A percentile compares a stretch with the other conserved stretches of the same genome.
Conservation (phyloP, 2,329 filamentous ascomycete species). For the Teratosphaeria zuluensis region DNA sequence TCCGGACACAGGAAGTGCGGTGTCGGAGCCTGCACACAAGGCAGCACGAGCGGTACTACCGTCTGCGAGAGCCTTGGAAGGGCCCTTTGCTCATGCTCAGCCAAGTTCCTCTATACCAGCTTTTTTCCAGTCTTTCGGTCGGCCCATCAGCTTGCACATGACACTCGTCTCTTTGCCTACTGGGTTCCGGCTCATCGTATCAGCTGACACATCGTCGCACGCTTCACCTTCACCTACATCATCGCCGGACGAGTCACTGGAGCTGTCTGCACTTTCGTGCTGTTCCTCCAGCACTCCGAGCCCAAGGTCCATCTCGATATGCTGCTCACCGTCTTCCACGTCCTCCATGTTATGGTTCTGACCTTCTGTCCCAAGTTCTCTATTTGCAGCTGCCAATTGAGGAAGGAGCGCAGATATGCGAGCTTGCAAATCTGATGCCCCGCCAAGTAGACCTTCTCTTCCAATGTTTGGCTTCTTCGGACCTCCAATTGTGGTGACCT, state of each 20-base stretch:
- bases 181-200: neutral
- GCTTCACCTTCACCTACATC: constrained; percentile 6
- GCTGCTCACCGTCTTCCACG: constrained; percentile 22
- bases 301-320: constrained; percentile 29
- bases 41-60: neutral
- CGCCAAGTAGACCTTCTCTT: constrained; percentile 3
- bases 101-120: constrained; percentile 3
- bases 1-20: neutral
- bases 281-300: constrained; percentile 26
- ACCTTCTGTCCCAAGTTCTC: constrained; percentile 14
- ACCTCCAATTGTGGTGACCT: constrained; percentile 7
- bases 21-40: neutral
- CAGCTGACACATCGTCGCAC: neutral
- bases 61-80: neutral
- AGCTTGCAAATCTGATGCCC: constrained; percentile 15
- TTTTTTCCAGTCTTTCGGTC: constrained; percentile 1
- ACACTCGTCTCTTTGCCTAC: constrained; percentile 10
- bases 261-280: constrained; percentile 1
- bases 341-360: constrained; percentile 21
- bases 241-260: constrained; percentile 4
- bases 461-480: constrained; percentile 12
- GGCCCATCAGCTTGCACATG: constrained; percentile 17
- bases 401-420: constrained; percentile 23
- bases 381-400: constrained; percentile 22
- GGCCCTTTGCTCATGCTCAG: neutral